Evolutionary conservation across 106 monocot species (phyloP).

Genomic region (Dendrobium huoshanense): DNA sequence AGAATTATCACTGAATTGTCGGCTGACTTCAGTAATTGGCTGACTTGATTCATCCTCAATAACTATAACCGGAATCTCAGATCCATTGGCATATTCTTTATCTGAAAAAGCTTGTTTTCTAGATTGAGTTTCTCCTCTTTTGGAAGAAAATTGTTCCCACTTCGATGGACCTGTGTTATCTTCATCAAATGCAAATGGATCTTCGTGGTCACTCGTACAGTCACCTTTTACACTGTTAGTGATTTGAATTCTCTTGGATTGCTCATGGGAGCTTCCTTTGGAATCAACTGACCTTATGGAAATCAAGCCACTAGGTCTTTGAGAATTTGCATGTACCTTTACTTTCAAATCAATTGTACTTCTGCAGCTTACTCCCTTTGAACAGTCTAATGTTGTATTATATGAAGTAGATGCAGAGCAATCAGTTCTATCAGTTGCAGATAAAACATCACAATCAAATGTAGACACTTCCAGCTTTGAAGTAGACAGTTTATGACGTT

Average conservation of each 20-base stretch:
- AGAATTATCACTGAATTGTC: slow-evolving; percentile 7
- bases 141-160: slow-evolving; percentile 50
- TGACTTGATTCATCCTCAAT: slow-evolving; percentile 24
- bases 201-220: slow-evolving; percentile 15
- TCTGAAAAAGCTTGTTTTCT: slow-evolving; percentile 11
- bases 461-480: slow-evolving; percentile 28
- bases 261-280: slow-evolving; percentile 4
- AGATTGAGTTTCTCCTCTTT: slow-evolving; percentile 26
- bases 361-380: slow-evolving; percentile 19
- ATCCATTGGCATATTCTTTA: slow-evolving; percentile 24
- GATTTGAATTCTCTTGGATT: slow-evolving; percentile 33
- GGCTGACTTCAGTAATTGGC: slow-evolving; percentile 24
- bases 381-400: slow-evolving; percentile 17
- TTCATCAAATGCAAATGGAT: slow-evolving; percentile 82
- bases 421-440: slow-evolving; percentile 2
- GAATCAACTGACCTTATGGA: slow-evolving; percentile 39
- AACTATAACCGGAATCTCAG: slow-evolving; percentile 7
- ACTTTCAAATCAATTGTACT: slow-evolving; percentile 31
- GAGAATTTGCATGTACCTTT: slow-evolving; percentile 26
- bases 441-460: slow-evolving; percentile 10
- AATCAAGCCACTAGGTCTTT: slow-evolving; percentile 43
- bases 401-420: slow-evolving; percentile 22
- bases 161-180: slow-evolving; percentile 58
- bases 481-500: slow-evolving; percentile 30
- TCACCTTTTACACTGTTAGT: slow-evolving; percentile 21